Evolutionary conservation across 305 asterid species (phyloP).

Genomic region (Nicotiana rustica): DNA sequence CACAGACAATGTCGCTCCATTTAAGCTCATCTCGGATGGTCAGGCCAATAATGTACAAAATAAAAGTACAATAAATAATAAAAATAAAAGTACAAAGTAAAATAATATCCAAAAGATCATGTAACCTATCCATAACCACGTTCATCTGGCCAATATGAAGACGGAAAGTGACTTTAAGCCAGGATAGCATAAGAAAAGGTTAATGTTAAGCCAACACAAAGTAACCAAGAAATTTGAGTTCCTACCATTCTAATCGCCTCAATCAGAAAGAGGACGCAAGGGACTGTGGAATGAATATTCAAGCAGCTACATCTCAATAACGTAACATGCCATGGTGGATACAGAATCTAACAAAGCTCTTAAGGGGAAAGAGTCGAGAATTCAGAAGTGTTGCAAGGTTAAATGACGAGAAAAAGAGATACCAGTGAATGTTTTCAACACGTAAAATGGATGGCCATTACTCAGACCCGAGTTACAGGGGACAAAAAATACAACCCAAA

Average conservation of each 20-base stretch:
- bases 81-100: not conserved
- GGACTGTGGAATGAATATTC: not conserved
- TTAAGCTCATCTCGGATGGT: not conserved
- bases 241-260: not conserved
- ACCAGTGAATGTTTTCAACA: not conserved
- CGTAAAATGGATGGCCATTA: not conserved
- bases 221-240: not conserved
- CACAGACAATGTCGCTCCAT: not conserved
- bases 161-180: slow-evolving; percentile 2
- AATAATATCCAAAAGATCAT: not conserved
- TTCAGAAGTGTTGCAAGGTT: not conserved
- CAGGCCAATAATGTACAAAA: not conserved
- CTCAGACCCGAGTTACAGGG: slow-evolving; percentile 2
- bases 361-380: not conserved
- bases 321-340: not conserved
- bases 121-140: not conserved
- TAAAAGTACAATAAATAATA: not conserved
- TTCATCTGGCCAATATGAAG: slow-evolving; percentile 28
- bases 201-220: not conserved
- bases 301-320: slow-evolving; percentile 19
- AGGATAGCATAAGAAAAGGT: not conserved
- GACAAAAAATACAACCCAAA: slow-evolving; percentile 12
- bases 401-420: slow-evolving; percentile 5
- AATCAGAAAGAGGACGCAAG: slow-evolving; percentile 15
- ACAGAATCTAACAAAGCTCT: not conserved